Evolutionary conservation across 371 early-diverging fungal genomes (phyloP), one percentile per base, ranked within the genome.

Genomic region (Rhizomucor miehei): DNA sequence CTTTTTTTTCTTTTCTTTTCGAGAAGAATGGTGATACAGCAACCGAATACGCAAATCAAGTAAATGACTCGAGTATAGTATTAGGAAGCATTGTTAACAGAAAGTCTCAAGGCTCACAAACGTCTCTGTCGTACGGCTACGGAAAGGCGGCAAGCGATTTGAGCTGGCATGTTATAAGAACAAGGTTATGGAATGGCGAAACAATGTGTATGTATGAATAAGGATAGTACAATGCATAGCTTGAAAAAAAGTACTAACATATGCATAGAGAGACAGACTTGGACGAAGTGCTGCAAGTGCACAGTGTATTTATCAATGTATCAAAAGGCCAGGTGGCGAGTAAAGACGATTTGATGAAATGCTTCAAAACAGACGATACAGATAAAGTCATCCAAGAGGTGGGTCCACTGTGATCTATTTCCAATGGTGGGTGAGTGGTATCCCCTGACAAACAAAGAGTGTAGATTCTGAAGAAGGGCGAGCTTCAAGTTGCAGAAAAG

Each of bases 121-220:
- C 65, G 96, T 98, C 29, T 94, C 95, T 14, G 74, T 97, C 36
- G 98, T 99, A 20, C 90, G 96, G 41, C 81, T 96, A 59, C 90
- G 91, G 63, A 97, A 95, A 76, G 96, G 95, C 23, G 99, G 99
- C 40, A 96, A 94, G 69, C 87, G 95, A 34, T 99, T 98, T 57
- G 99, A 99, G 67, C 79, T 99, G 16, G 99, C 99, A 9, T 95
- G 97, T 70, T 98, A 98, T 75, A 96, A 95, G 69, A 99, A 99
- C 85, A 98, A 99, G 77, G 95, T 97, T n/a, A 72, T 91, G 63
- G 97, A 98, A 69, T 98, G 94, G 93, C 80, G 98, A 34, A 89
- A 77, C 37, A 89, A 91, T 49, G 89, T 95, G 91, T 94, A 85
- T 74, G 86, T 64, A 13, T 19, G 11, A 20, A 21, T 34, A 35